Percentiles rank a stretch among this genome's conserved stretches.
phyloP scores from a whole-genome alignment of 2,329 filamentous ascomycete species.

The Byssothecium circinans region DNA sequence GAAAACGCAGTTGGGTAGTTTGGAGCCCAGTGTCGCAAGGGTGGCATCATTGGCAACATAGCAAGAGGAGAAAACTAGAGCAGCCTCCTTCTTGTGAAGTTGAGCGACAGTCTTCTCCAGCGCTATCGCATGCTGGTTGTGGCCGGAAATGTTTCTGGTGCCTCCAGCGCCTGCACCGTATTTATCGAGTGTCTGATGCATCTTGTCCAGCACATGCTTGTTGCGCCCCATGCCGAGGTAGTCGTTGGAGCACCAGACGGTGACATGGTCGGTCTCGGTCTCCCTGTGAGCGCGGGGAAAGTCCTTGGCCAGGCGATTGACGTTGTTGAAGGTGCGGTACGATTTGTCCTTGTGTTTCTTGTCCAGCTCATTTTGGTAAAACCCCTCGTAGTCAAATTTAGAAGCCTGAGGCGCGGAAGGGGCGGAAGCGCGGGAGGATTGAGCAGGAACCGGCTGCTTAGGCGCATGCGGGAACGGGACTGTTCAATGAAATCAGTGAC shows the following conservation, averaged over 20 bases:
- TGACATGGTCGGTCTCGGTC: constrained; percentile 79
- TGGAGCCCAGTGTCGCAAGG: constrained; percentile 92
- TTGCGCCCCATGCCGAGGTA: constrained; percentile 98
- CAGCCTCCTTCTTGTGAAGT: constrained; percentile 87
- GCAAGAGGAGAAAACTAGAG: constrained; percentile 94
- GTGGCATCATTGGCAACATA: constrained; percentile 98
- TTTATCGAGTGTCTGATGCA: constrained; percentile 93
- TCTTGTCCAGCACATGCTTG: constrained; percentile 78
- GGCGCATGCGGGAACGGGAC: constrained; percentile 35
- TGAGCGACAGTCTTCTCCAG: constrained; percentile 82
- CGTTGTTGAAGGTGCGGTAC: constrained; percentile 99
- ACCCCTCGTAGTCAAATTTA: constrained; percentile 87
- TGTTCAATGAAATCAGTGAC: constrained; percentile 11
- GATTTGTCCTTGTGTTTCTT: constrained; percentile 99
- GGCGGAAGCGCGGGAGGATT: constrained; percentile 40
- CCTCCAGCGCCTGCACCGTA: constrained; percentile 95
- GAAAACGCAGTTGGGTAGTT: constrained; percentile 94
- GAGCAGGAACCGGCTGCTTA: constrained; percentile 26
- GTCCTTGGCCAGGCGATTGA: constrained; percentile 95
- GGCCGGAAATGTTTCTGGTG: constrained; percentile 95
- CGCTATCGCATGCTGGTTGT: constrained; percentile 90
- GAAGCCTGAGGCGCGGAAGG: constrained; percentile 52
- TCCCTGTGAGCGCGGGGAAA: constrained; percentile 95
- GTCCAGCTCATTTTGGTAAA: constrained; percentile 85
- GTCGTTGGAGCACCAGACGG: constrained; percentile 99